Conservation (phyloP, 2,329 filamentous ascomycete genomes). For the Pseudocercospora pini-densiflorae region DNA sequence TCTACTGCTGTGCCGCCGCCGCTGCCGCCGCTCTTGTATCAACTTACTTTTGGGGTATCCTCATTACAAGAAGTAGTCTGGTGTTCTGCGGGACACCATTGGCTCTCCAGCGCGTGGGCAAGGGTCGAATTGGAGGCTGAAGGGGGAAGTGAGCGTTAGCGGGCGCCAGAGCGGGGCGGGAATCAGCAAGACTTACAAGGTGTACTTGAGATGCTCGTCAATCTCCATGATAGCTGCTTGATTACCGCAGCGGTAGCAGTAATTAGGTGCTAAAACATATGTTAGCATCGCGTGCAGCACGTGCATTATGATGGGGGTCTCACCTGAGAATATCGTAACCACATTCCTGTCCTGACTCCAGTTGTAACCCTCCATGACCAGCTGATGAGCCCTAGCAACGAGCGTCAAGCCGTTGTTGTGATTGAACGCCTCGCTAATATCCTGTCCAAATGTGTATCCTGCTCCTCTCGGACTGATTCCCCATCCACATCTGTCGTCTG, state of each 20-base stretch:
- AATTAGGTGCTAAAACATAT: constrained; percentile 59
- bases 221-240: constrained; percentile 99
- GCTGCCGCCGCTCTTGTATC: constrained; percentile 6
- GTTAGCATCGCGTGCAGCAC: constrained; percentile 35
- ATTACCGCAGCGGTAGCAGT: constrained; percentile 99
- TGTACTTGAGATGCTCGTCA: constrained; percentile 98
- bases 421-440: constrained; percentile 98
- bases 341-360: constrained; percentile 99
- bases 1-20: background rate
- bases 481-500: constrained; percentile 84
- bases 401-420: constrained; percentile 98
- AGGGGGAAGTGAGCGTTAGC: constrained; percentile 1
- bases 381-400: constrained; percentile 93
- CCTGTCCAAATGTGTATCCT: constrained; percentile 76
- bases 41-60: constrained; percentile 10
- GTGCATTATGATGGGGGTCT: constrained; percentile 1
- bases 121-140: constrained; percentile 97
- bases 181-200: constrained; percentile 74
- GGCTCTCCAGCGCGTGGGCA: constrained; percentile 97
- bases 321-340: constrained; percentile 97
- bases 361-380: constrained; percentile 99
- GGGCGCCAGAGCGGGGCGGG: background rate
- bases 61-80: constrained; percentile 94
- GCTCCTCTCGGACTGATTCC: constrained; percentile 68
- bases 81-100: constrained; percentile 94